These are phyloP conservation scores for Penicillium salamii DNA, from an alignment of 495 filamentous ascomycete species.

Conservation along the genomic window DNA sequence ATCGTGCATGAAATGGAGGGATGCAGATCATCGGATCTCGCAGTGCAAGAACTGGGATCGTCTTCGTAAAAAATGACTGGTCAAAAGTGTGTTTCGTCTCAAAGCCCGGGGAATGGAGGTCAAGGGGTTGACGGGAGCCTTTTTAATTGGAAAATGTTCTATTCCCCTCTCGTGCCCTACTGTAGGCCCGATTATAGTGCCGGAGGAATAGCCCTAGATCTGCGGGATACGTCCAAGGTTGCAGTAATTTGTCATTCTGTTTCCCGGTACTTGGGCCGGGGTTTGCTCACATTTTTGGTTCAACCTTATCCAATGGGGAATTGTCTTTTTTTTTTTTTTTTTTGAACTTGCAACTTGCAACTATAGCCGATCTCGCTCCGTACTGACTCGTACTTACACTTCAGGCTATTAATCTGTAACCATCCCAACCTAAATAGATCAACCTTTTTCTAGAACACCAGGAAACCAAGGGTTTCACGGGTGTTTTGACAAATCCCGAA, in stretches of 20 bases:
- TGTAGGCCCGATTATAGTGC: not conserved
- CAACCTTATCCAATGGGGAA: not conserved
- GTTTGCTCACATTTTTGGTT: not conserved
- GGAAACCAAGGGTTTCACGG: too few species aligned
- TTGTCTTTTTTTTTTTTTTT: not conserved
- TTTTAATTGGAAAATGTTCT: not conserved
- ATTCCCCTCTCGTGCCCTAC: not conserved
- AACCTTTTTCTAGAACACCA: too few species aligned
- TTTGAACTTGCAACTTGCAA: too few species aligned
- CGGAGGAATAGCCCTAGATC: constrained; percentile 6
- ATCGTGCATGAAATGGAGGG: constrained; percentile 31
- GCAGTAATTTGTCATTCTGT: constrained; percentile 3
- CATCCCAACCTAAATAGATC: too few species aligned
- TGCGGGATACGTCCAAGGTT: not conserved
- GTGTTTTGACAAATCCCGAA: not conserved
- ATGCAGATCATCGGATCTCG: constrained; percentile 34
- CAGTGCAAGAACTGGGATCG: constrained; percentile 9
- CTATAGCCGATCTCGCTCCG: too few species aligned
- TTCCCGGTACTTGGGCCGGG: constrained; percentile 11
- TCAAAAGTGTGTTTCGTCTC: not conserved
- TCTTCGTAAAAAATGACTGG: constrained; percentile 1
- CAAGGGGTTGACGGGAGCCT: not conserved
- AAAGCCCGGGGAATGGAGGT: constrained; percentile 4
- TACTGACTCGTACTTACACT: too few species aligned
- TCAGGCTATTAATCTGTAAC: too few species aligned